Base-by-base conservation (phyloP, 2,329 filamentous ascomycete species). In the Verticillium longisporum region DNA sequence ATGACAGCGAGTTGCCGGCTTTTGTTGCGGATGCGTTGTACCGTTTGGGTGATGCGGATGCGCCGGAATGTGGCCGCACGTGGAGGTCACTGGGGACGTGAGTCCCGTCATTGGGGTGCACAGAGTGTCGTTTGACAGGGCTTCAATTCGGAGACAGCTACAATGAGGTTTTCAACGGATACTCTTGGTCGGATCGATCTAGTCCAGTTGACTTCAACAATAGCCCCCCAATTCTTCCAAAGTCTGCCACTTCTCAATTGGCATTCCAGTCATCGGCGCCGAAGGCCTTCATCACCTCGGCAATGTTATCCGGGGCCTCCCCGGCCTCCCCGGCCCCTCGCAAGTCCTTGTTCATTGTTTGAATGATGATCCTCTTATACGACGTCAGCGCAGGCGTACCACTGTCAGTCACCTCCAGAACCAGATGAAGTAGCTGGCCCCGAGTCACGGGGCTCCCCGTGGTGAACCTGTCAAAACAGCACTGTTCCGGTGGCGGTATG, bases 321-420 rank as follows among this genome's bases (percentile, higher is more conserved):
- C 57, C 45, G 10, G 57, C 59, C 1, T 59, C 65, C 10, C 58
- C 55, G 1, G 66, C 62, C 2, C 74, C 68, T 56, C 63, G 68
- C 11, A 73, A 60, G 7, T 71, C 67, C 61, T 66, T 69, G 55
- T 73, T 73, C 4, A 66, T 71, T 0, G 67, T 57, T 65, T 74
- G 71, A 32, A 75, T 68, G 13, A 76, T 60, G 34, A 82, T 70
- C 9, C 80, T 67, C 61, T 76, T 74, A 68, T 83, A 83, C 45
- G 72, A 77, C 34, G 76, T 80, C 65, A 83, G 67, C 6, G 70
- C 68, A 31, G 76, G 76, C 2, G 67, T 69, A 1, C 78, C 80
- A 32, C 71, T 67, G 60, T 80, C 76, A 4, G 71, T 78, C 4
- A 82, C 79, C 64, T 81, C 77, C 4, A 83, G 69, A 21, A 83